Base-by-base conservation (phyloP, 2,329 filamentous ascomycete species). In the Shiraia bambusicola region DNA sequence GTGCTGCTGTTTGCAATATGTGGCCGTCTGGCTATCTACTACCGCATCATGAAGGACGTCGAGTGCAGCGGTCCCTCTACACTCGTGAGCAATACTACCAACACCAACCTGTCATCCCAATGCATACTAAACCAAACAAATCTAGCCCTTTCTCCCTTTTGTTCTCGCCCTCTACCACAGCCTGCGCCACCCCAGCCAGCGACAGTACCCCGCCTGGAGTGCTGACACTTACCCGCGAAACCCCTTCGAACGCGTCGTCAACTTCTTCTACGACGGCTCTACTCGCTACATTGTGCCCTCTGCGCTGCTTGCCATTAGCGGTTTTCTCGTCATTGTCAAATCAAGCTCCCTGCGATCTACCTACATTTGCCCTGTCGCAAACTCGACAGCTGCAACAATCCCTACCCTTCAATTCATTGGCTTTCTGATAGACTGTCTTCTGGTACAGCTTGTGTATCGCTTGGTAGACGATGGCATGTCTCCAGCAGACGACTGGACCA, bases 251-350 rank as follows among this genome's bases (percentile, higher is more conserved):
- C 50, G 52, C 45, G 42, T 61, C 33, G 43, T 56, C 34, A 44
- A 50, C 45, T 62, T 64, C 41, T 34, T 57, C 40, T 56, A 61
- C 32, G 49, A 59, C 36, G 49, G 52, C 39, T 52, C 58, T 12
- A 61, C 63, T 8, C 61, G 63, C 42, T 65, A 65, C 48, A 58
- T 67, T 16, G 36, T 63, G n/a, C 61, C 63, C 13, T 50, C 60
- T 10, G 27, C 58, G 13, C 41, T 66, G 43, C 57, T 65, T 12
- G 56, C 59, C 36, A 54, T 65, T 35, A 62, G 57, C 49, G 58
- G 52, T 47, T 63, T 64, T 48, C 56, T 63, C 19, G 50, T 57
- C 37, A 48, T 54, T 30, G 44, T 59, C 50, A 59, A 58, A 44
- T 57, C 59, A n/a, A 59, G 49, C 45, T 19, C 52, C 8, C 34